phyloP scores from a whole-genome alignment of 192 early-diverging fungal genomes.

The Cetraspora pellucida region DNA sequence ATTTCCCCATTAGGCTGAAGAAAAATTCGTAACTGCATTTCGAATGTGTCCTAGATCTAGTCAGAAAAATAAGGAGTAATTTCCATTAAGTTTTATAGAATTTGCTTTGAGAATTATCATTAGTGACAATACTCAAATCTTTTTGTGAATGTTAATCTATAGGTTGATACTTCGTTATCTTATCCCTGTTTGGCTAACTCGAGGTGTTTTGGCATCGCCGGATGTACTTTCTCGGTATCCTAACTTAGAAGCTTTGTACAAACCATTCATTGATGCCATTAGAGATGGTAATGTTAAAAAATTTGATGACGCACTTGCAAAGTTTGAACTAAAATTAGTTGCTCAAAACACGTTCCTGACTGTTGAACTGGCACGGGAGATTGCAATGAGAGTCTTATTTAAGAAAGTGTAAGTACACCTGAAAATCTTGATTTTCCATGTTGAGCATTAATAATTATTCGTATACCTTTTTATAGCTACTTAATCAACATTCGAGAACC shows the following conservation, averaged over 20 bases:
- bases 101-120: neutral
- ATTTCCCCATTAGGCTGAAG: conserved; percentile 49
- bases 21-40: conserved; percentile 54
- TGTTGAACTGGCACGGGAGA: conserved; percentile 71
- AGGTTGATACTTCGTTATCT: conserved; percentile 82
- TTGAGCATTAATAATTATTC: too few relatives aligned
- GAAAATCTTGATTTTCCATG: too few relatives aligned
- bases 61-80: conserved; percentile 54
- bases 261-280: conserved; percentile 65
- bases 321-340: conserved; percentile 63
- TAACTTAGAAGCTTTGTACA: conserved; percentile 61
- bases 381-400: conserved; percentile 78
- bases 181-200: conserved; percentile 75
- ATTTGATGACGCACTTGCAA: conserved; percentile 70
- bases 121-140: conserved; percentile 20
- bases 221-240: conserved; percentile 66
- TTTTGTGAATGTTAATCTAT: neutral
- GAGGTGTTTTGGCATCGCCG: conserved; percentile 69
- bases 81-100: too few relatives aligned
- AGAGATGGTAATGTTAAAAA: conserved; percentile 67
- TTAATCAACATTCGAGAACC: conserved; percentile 52
- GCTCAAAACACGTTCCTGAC: conserved; percentile 76
- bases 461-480: neutral
- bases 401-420: conserved; percentile 68
- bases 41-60: conserved; percentile 42